Conservation (phyloP, 441 rosid species). For the Populus hybrid region DNA sequence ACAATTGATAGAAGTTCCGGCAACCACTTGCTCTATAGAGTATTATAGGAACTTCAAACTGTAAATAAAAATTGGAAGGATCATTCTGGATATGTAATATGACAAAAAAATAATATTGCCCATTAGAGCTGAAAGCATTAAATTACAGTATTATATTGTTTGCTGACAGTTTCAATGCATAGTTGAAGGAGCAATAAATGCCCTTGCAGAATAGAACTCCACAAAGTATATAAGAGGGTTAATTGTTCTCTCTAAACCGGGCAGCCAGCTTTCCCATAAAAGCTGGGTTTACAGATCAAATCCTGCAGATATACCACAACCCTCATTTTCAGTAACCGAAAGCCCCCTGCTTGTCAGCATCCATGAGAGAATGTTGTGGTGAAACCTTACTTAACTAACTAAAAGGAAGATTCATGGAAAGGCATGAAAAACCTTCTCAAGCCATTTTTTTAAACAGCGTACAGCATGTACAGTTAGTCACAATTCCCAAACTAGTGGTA, state of each 20-base stretch:
- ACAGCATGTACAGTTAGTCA: background rate
- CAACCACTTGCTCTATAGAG: background rate
- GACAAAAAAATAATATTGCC: background rate
- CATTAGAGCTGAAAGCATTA: background rate
- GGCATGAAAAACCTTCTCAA: background rate
- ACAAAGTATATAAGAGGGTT: background rate
- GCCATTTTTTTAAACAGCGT: background rate
- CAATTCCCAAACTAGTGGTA: background rate
- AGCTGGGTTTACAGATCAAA: background rate
- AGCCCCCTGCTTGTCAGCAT: background rate
- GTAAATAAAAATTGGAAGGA: background rate
- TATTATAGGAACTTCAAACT: background rate
- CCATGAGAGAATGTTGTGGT: background rate
- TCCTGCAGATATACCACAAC: background rate
- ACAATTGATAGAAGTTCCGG: conserved; percentile 5
- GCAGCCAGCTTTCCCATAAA: background rate
- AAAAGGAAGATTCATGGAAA: background rate
- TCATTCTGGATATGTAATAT: background rate
- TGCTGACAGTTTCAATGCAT: background rate
- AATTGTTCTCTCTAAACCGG: background rate
- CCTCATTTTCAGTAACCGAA: background rate
- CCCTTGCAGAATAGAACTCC: background rate
- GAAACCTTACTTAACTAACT: background rate
- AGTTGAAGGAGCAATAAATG: background rate
- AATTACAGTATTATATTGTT: background rate